phyloP scores from a whole-genome alignment of 129 eudicot species.

The Erigeron canadensis region DNA sequence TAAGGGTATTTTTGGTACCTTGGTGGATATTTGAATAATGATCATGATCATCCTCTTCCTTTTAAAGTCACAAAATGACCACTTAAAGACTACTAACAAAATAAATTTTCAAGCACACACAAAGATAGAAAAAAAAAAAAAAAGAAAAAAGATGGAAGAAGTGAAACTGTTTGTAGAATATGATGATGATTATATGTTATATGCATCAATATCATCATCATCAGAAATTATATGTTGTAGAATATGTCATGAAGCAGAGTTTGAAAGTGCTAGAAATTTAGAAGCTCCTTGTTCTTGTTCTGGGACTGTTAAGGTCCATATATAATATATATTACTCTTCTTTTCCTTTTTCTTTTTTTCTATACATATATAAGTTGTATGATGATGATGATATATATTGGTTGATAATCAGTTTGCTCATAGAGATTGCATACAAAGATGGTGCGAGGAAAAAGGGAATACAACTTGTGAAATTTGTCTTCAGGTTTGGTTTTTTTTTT shows the following conservation, averaged over 20 bases:
- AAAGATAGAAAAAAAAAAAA: neutral
- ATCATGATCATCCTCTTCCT: neutral
- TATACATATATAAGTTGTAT: neutral
- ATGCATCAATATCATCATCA: constrained; percentile 21
- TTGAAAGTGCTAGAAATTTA: constrained; percentile 23
- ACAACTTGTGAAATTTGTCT: constrained; percentile 76
- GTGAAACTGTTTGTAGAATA: constrained; percentile 3
- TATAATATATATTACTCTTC: neutral
- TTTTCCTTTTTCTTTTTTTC: neutral
- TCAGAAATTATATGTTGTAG: constrained; percentile 16
- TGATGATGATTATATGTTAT: constrained; percentile 12
- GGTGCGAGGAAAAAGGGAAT: constrained; percentile 82
- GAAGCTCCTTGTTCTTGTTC: constrained; percentile 25
- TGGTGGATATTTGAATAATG: constrained; percentile 6
- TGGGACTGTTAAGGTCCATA: constrained; percentile 25
- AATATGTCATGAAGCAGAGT: constrained; percentile 30
- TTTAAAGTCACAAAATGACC: constrained; percentile 11
- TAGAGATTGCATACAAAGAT: constrained; percentile 76
- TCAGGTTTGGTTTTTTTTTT: constrained; percentile 43
- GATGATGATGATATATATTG: constrained; percentile 14
- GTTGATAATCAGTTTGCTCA: constrained; percentile 61
- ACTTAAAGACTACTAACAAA: neutral
- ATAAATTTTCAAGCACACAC: neutral
- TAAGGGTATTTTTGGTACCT: constrained; percentile 17
- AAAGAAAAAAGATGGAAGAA: constrained; percentile 15